Conservation (phyloP, 257 asterid genomes). For the Plantago major region DNA sequence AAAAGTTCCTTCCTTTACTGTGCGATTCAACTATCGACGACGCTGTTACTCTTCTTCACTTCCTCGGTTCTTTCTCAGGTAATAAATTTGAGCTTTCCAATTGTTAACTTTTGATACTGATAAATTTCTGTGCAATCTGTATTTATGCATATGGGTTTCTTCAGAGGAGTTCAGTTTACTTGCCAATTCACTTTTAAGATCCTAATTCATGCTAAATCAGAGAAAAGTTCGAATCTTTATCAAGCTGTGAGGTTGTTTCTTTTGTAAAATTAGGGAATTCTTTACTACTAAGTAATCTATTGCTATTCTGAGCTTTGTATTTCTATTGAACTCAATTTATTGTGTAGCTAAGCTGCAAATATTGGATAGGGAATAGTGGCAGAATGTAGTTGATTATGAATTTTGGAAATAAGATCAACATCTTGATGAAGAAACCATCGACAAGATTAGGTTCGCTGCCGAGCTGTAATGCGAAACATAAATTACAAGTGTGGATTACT, state of each 20-base stretch:
- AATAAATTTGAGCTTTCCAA: conserved; percentile 2
- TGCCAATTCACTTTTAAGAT: conserved; percentile 1
- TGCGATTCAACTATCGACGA: conserved; percentile 18
- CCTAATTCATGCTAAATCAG: neutral
- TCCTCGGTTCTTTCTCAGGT: conserved; percentile 23
- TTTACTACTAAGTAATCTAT: neutral
- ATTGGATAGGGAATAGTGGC: neutral
- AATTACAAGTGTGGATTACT: neutral
- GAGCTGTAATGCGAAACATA: too few relatives aligned
- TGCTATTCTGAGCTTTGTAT: neutral
- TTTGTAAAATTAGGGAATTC: neutral
- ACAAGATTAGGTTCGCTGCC: neutral
- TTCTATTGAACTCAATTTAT: neutral
- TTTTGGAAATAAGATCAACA: neutral
- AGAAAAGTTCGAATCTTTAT: conserved; percentile 5
- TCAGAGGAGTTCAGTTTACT: conserved; percentile 1
- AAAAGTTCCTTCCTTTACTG: conserved; percentile 2
- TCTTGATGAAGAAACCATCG: neutral
- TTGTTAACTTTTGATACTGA: neutral
- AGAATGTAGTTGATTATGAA: conserved; percentile 1
- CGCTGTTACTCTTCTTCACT: conserved; percentile 20
- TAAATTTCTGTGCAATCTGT: neutral
- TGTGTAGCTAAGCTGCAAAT: conserved; percentile 4
- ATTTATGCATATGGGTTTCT: neutral
- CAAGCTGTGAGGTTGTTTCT: neutral